phyloP scores from a whole-genome alignment of 345 rosid species.

The Aethionema arabicum region DNA sequence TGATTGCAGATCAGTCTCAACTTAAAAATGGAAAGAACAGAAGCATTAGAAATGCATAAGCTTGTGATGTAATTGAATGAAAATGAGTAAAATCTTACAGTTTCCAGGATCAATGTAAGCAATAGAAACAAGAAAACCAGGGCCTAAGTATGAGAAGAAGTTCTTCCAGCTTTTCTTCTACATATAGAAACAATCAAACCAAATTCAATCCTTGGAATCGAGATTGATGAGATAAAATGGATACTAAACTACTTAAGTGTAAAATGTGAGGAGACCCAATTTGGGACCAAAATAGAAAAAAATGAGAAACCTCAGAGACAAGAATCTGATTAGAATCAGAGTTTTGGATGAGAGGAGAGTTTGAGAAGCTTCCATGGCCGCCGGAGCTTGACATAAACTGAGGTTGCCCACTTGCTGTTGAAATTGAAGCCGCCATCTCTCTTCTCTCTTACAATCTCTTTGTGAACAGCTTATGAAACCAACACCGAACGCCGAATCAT shows the following conservation, averaged over 20 bases:
- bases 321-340: conserved; percentile 53
- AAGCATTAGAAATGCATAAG: conserved; percentile 10
- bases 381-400: conserved; percentile 61
- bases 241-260: neutral
- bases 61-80: neutral
- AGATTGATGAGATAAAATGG: too few relatives aligned
- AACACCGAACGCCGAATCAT: neutral
- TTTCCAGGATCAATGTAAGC: conserved; percentile 96
- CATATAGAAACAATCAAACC: conserved; percentile 25
- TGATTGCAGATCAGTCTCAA: conserved; percentile 85
- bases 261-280: neutral
- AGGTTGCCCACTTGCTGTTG: conserved; percentile 44
- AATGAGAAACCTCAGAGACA: conserved; percentile 68
- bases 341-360: conserved; percentile 56
- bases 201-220: neutral
- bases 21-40: conserved; percentile 36
- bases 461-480: neutral
- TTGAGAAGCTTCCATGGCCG: conserved; percentile 51
- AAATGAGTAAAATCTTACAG: conserved; percentile 46
- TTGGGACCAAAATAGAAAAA: neutral
- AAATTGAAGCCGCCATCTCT: conserved; percentile 36
- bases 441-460: conserved; percentile 2
- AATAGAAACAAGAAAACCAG: conserved; percentile 85
- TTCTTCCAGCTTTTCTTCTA: conserved; percentile 89
- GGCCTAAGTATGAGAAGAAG: conserved; percentile 79